These are phyloP conservation scores for Pleoardoris graminearum DNA, from an alignment of 2,329 filamentous ascomycete genomes.

Conservation along the genomic window DNA sequence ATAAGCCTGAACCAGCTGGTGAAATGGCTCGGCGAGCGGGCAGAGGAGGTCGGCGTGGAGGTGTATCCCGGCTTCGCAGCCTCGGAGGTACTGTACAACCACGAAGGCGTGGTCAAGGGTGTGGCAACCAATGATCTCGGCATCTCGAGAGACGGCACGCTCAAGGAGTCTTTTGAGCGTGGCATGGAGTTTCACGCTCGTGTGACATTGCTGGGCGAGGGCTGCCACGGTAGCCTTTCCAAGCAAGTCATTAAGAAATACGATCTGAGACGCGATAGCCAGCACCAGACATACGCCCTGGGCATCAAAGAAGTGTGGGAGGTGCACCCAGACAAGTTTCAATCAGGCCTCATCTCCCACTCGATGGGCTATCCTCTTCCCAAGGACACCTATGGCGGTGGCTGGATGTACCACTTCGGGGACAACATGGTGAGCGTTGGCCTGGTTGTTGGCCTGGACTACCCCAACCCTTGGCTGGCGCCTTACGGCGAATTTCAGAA, in stretches of 20 bases:
- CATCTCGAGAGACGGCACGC: slow-evolving; percentile 76
- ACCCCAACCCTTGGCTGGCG: slow-evolving; percentile 93
- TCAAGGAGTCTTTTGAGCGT: slow-evolving; percentile 89
- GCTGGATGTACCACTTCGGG: slow-evolving; percentile 99
- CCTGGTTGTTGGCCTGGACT: slow-evolving; percentile 90
- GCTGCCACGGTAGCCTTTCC: slow-evolving; percentile 91
- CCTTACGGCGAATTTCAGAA: slow-evolving; percentile 98
- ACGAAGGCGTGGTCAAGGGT: slow-evolving; percentile 86
- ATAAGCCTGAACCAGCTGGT: slow-evolving; percentile 92
- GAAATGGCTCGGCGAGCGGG: slow-evolving; percentile 93
- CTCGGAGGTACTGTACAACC: slow-evolving; percentile 83
- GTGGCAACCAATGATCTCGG: slow-evolving; percentile 96
- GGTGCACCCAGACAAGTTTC: slow-evolving; percentile 87
- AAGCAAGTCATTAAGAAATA: slow-evolving; percentile 97
- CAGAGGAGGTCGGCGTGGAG: slow-evolving; percentile 95
- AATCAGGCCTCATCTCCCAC: slow-evolving; percentile 82
- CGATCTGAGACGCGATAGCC: slow-evolving; percentile 82
- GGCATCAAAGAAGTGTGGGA: slow-evolving; percentile 99
- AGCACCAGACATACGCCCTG: slow-evolving; percentile 92
- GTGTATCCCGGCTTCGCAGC: slow-evolving; percentile 96
- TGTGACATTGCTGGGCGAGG: slow-evolving; percentile 89
- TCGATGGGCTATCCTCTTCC: slow-evolving; percentile 91
- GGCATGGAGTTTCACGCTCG: slow-evolving; percentile 98
- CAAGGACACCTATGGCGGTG: slow-evolving; percentile 88
- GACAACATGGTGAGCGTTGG: slow-evolving; percentile 94